A percentile compares a stretch with the other conserved stretches of the same genome.
phyloP scores from a whole-genome alignment of 495 filamentous ascomycete genomes.

The Halenospora varia region DNA sequence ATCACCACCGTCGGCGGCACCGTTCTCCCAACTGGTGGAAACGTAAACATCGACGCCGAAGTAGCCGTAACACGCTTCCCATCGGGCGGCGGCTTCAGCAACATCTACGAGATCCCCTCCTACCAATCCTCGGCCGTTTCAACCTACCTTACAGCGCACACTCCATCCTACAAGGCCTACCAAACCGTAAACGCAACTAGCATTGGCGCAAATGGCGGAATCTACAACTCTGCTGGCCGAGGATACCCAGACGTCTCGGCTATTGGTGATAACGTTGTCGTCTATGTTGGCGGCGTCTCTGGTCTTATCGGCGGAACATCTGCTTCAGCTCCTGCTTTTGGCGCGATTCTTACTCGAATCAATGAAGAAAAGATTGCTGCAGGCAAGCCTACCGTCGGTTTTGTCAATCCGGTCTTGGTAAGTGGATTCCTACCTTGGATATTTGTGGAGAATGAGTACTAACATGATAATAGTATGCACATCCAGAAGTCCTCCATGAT shows the following conservation, averaged over 20 bases:
- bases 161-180: slow-evolving; percentile 23
- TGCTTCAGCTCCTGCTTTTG: slow-evolving; percentile 32
- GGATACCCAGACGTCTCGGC: slow-evolving; percentile 32
- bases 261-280: slow-evolving; percentile 51
- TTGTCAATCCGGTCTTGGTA: slow-evolving; percentile 53
- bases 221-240: slow-evolving; percentile 45
- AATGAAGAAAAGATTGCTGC: slow-evolving; percentile 54
- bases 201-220: slow-evolving; percentile 3
- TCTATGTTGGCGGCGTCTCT: slow-evolving; percentile 39
- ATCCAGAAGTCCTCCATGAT: slow-evolving; percentile 59
- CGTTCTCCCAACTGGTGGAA: slow-evolving; percentile 19
- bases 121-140: slow-evolving; percentile 53
- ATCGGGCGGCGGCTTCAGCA: slow-evolving; percentile 62
- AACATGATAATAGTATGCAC: slow-evolving; percentile 37
- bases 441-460: neutral
- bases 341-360: slow-evolving; percentile 49
- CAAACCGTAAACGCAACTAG: slow-evolving; percentile 32
- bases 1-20: slow-evolving; percentile 44
- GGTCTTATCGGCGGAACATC: slow-evolving; percentile 49
- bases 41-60: slow-evolving; percentile 26
- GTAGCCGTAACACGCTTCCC: slow-evolving; percentile 19
- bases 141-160: slow-evolving; percentile 42
- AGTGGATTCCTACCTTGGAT: neutral
- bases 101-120: slow-evolving; percentile 52
- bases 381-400: slow-evolving; percentile 56